phyloP scores from a whole-genome alignment of 1,284 basidiomycete species.

The Ustanciosporium gigantosporum region DNA sequence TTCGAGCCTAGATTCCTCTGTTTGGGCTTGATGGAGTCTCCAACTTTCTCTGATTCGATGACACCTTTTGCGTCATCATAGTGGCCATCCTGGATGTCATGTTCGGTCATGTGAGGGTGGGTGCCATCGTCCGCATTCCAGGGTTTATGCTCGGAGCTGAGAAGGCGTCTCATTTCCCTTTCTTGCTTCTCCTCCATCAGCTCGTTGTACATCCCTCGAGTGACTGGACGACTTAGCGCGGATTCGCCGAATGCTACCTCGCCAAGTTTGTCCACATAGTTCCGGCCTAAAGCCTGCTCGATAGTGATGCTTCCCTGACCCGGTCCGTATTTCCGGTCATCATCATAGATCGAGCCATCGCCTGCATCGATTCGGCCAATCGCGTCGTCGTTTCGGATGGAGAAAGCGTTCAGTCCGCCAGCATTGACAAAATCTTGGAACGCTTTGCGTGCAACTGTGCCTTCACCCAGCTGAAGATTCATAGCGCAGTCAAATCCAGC shows the following conservation, averaged over 20 bases:
- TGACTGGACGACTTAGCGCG: conserved; percentile 44
- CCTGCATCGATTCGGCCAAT: too few species aligned
- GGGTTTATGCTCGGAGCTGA: conserved; percentile 15
- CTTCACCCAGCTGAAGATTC: conserved; percentile 43
- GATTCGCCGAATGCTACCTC: conserved; percentile 48
- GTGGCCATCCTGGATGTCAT: too few species aligned
- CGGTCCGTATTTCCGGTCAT: too few species aligned
- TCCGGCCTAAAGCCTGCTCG: conserved; percentile 34
- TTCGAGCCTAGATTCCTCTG: background rate
- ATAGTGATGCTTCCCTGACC: conserved; percentile 21
- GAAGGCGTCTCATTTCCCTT: conserved; percentile 13
- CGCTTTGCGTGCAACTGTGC: conserved; percentile 34
- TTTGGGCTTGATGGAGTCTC: conserved; percentile 2
- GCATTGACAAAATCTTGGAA: conserved; percentile 48
- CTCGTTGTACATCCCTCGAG: conserved; percentile 41
- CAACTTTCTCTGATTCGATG: conserved; percentile 4
- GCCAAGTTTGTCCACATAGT: conserved; percentile 47
- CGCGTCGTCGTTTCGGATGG: conserved; percentile 11
- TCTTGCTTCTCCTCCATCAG: conserved; percentile 44
- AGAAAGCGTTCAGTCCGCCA: conserved; percentile 38
- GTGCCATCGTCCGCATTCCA: conserved; percentile 14
- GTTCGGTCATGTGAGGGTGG: too few species aligned
- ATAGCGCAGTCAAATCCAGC: conserved; percentile 47
- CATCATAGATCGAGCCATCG: conserved; percentile 4
- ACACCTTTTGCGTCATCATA: conserved; percentile 7